Evolutionary conservation across 129 eudicot species (phyloP), one percentile per base, ranked within the genome.

Genomic region (Chrysanthemum seticuspe): DNA sequence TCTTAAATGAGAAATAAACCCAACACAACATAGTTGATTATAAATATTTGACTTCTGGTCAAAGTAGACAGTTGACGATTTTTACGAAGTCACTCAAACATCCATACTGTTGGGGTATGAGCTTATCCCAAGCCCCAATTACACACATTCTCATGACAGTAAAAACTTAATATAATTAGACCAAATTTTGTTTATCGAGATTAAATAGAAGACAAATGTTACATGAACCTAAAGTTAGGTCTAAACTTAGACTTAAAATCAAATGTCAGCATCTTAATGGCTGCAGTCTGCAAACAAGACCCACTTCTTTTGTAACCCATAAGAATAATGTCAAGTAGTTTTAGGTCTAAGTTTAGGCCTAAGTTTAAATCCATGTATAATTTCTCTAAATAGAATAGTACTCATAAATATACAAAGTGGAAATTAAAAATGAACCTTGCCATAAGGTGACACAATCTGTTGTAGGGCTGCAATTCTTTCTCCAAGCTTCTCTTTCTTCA

Each of bases 391-490:
- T 19, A 19, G 0, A 19, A 19, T 19, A 18, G 25, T 11, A 19
- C n/a, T n/a, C n/a, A 45, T 40, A 40, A 58, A 74, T 8, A 5
- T 15, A 58, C 10, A 18, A 71, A 21, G 0, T 12, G 16, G 18
- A 10, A 34, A 73, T 50, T 18, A 23, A 70, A 69, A 47, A 54
- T 45, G 23, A 52, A 90, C 97, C 95, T 90, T 90, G 78, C 95
- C 95, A 78, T 81, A 90, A 62, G 97, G 95, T 73, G 91, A 90
- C 49, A 90, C 97, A 56, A 90, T 84, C 27, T 90, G 95, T 31
- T 85, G 97, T 75, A 90, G 79, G 16, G 91, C 91, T 51, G 86
- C 68, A 13, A 87, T 83, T 79, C 97, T 79, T 74, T 87, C 97
- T 67, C 97, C 97, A 72, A 88, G 88, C 74, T 84, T 91, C 95